phyloP scores from a whole-genome alignment of 345 rosid genomes.

The Populus euphratica region DNA sequence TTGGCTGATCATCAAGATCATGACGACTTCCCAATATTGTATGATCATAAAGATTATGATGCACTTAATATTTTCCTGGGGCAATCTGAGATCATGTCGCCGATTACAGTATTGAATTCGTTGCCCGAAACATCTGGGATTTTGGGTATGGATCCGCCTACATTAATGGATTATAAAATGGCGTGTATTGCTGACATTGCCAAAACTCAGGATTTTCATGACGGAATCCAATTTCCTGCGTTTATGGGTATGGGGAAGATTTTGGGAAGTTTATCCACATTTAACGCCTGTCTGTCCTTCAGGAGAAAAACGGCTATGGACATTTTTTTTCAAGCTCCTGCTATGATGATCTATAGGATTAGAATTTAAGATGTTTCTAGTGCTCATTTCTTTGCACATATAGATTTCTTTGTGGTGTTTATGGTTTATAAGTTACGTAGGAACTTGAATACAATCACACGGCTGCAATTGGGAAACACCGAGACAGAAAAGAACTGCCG shows the following conservation, averaged over 20 bases:
- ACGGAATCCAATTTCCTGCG: slow-evolving; percentile 28
- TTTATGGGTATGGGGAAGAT: slow-evolving; percentile 40
- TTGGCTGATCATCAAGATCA: slow-evolving; percentile 13
- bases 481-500: slow-evolving; percentile 47
- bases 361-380: background rate
- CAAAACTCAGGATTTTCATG: slow-evolving; percentile 20
- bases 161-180: slow-evolving; percentile 27
- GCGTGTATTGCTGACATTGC: slow-evolving; percentile 15
- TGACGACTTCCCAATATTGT: background rate
- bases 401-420: background rate
- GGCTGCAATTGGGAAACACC: slow-evolving; percentile 39
- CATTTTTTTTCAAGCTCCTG: background rate
- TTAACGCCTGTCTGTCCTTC: slow-evolving; percentile 36
- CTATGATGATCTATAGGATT: background rate
- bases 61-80: slow-evolving; percentile 10
- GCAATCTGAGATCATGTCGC: slow-evolving; percentile 21
- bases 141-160: slow-evolving; percentile 29
- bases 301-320: slow-evolving; percentile 39
- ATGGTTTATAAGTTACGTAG: background rate
- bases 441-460: background rate
- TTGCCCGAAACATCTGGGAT: slow-evolving; percentile 33
- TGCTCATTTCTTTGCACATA: background rate
- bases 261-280: slow-evolving; percentile 40
- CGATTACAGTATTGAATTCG: slow-evolving; percentile 10
- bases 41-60: slow-evolving; percentile 1